Base-by-base conservation (phyloP, 495 filamentous ascomycete species). In the Aspergillus nidulans region DNA sequence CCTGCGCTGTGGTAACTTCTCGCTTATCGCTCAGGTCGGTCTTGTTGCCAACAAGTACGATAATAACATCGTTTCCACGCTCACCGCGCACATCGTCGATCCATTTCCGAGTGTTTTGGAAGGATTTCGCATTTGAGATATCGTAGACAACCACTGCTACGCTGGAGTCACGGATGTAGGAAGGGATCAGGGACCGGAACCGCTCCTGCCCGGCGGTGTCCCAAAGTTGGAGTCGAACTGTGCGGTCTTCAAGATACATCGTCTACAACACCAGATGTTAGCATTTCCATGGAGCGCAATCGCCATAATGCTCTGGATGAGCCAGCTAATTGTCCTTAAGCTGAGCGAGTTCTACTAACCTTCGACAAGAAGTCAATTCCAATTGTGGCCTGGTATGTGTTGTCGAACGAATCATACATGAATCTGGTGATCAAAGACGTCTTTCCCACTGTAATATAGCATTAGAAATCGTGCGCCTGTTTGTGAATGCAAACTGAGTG, bases 381-480 rank as follows among this genome's bases (percentile, higher is more conserved):
- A 66, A 98, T 98, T 50, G 94, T 98, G 41, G 94, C 94, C 75
- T 98, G 94, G 74, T 98, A 98, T 83, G 92, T 97, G 77, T 95
- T 96, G 79, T 98, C 95, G 82, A 98, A 98, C 30, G 94, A 96
- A 75, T 98, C 94, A 80, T 98, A 98, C 94, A 98, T 98, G 78
- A 98, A 98, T 53, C 94, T 87, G 51, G 94, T 98, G 69, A 98
- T 98, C 65, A 98, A 76, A 41, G 95, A 97, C 34, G 94, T 98
- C 78, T 98, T 98, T 60, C 94, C 94, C 54, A 98, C 94, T 97
- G 59, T 16, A 51, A n/a, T 30, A 16, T 4, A 18, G 56, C 25
- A 57, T 66, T 47, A 68, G 55, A 49, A 39, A n/a, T 15, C 8
- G 19, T 39, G 52, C 39, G 44, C 36, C 36, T 24, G 26, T 25